Evolutionary conservation across 495 filamentous ascomycete species (phyloP).

Genomic region (Filosporella fistucella): DNA sequence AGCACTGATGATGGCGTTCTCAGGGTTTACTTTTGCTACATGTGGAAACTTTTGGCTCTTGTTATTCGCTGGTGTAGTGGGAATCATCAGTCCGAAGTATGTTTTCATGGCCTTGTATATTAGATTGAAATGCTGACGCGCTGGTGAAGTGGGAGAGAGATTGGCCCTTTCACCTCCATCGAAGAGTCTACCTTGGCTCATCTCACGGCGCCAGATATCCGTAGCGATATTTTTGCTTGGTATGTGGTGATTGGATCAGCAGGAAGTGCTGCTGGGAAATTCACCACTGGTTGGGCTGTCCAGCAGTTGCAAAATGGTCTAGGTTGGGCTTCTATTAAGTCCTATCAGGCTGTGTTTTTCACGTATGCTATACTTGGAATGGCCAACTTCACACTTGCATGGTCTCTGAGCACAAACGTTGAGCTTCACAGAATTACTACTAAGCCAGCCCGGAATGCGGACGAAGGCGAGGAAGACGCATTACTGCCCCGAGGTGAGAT

Average conservation of each 20-base stretch:
- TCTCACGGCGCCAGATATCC: slow-evolving; percentile 53
- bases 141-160: slow-evolving; percentile 71
- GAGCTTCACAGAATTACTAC: slow-evolving; percentile 43
- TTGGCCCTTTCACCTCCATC: slow-evolving; percentile 76
- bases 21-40: background rate
- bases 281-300: slow-evolving; percentile 64
- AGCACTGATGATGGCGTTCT: background rate
- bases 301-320: slow-evolving; percentile 42
- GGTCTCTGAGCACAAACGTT: slow-evolving; percentile 53
- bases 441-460: slow-evolving; percentile 6
- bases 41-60: background rate
- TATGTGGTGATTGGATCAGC: slow-evolving; percentile 64
- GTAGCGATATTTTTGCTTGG: slow-evolving; percentile 80
- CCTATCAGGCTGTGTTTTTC: background rate
- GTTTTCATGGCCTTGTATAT: background rate
- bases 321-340: slow-evolving; percentile 42
- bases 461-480: slow-evolving; percentile 27
- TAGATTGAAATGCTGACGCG: background rate
- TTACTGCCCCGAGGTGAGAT: slow-evolving; percentile 38
- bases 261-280: slow-evolving; percentile 60
- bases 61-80: background rate
- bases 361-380: background rate
- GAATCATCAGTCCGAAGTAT: slow-evolving; percentile 2
- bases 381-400: slow-evolving; percentile 35
- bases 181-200: slow-evolving; percentile 81